Percentiles rank a stretch among this genome's conserved stretches.
phyloP scores from a whole-genome alignment of 2,329 filamentous ascomycete genomes.

The Colletotrichum sp. region DNA sequence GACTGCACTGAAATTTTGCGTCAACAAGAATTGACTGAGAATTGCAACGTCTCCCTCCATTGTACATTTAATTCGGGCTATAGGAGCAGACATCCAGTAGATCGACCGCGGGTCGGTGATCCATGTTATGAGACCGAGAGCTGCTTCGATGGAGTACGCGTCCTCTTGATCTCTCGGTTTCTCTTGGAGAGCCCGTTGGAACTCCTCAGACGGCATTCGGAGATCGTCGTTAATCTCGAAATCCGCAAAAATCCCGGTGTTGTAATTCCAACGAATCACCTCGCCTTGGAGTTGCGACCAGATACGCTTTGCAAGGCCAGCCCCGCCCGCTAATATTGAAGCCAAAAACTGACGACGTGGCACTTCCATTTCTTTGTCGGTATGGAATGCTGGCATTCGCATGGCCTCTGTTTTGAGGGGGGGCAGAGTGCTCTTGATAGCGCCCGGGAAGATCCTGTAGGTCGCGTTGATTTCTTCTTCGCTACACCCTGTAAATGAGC shows the following conservation, averaged over 20 bases:
- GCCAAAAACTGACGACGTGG: neutral
- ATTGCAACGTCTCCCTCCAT: neutral
- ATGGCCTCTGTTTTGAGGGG: neutral
- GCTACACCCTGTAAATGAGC: neutral
- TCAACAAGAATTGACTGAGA: neutral
- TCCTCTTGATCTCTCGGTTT: neutral
- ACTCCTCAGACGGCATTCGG: neutral
- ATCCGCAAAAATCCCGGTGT: neutral
- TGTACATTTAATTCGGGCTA: neutral
- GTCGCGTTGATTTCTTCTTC: neutral
- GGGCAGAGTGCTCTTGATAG: neutral
- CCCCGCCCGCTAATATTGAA: neutral
- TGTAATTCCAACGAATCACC: neutral
- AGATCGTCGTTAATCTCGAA: neutral
- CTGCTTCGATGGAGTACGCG: neutral
- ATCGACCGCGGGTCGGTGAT: slow-evolving; percentile 1
- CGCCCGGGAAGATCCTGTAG: neutral
- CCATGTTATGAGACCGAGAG: neutral
- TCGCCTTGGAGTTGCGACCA: neutral
- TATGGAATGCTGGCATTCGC: neutral
- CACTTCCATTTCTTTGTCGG: neutral
- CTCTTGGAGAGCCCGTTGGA: neutral
- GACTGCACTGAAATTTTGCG: neutral
- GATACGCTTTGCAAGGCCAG: neutral
- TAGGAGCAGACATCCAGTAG: neutral